These are phyloP conservation scores for Aspergillus oerlinghausenensis DNA, from an alignment of 2,329 filamentous ascomycete genomes.

Conservation along the genomic window DNA sequence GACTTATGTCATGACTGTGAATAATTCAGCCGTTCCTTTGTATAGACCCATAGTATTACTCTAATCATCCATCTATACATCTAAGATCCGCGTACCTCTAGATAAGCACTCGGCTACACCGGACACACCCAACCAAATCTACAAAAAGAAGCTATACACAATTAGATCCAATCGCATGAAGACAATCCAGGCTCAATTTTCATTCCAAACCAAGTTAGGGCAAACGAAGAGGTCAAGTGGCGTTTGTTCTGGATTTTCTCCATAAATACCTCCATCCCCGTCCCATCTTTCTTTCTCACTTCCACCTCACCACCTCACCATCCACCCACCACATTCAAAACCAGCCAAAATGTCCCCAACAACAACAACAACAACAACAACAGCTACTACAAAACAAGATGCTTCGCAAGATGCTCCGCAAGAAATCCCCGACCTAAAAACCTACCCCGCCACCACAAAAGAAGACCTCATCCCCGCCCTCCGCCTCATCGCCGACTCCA, in stretches of 20 bases:
- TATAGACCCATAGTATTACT: not conserved
- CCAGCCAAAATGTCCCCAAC: not conserved
- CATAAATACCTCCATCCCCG: not conserved
- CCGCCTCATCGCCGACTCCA: constrained; percentile 71
- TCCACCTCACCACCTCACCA: not conserved
- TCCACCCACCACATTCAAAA: not conserved
- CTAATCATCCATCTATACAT: not conserved
- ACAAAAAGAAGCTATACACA: too few species aligned
- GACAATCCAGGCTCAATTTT: too few species aligned
- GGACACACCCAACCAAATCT: too few species aligned
- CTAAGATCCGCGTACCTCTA: too few species aligned
- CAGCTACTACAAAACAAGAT: not conserved
- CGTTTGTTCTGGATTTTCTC: not conserved
- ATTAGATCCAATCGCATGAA: not conserved
- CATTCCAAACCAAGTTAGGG: not conserved
- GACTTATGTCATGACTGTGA: not conserved
- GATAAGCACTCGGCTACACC: too few species aligned
- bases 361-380: not conserved
- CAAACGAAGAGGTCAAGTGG: not conserved
- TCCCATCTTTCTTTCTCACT: not conserved
- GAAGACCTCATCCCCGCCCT: constrained; percentile 64
- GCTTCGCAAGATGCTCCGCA: not conserved
- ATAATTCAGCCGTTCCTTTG: not conserved
- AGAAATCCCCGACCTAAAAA: constrained; percentile 23
- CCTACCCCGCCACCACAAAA: constrained; percentile 37